Evolutionary conservation across 1,284 basidiomycete genomes (phyloP).

Genomic region (Cerioporus squamosus): DNA sequence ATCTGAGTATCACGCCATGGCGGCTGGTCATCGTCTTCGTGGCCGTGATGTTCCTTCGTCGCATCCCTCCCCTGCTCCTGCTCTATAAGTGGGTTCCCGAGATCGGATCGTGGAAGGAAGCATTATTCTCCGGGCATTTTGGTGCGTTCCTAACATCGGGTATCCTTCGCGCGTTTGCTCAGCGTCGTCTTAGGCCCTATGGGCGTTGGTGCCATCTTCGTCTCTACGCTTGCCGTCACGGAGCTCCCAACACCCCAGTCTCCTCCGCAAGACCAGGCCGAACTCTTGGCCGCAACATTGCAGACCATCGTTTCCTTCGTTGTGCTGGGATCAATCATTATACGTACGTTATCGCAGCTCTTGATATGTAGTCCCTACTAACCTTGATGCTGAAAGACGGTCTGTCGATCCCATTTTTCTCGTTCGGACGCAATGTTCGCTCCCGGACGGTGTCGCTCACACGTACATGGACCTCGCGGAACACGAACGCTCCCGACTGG

Average conservation of each 20-base stretch:
- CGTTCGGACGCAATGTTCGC: slow-evolving; percentile 67
- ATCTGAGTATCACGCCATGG: slow-evolving; percentile 74
- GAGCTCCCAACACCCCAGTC: slow-evolving; percentile 65
- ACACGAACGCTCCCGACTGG: slow-evolving; percentile 52
- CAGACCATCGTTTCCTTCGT: slow-evolving; percentile 86
- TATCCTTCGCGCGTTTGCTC: neutral
- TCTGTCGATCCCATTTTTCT: slow-evolving; percentile 88
- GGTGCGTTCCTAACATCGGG: slow-evolving; percentile 44
- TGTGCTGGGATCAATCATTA: slow-evolving; percentile 82
- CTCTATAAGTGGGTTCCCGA: slow-evolving; percentile 87
- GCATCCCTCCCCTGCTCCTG: slow-evolving; percentile 76
- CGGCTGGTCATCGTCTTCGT: slow-evolving; percentile 73
- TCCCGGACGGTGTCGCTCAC: slow-evolving; percentile 52
- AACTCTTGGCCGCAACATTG: slow-evolving; percentile 72
- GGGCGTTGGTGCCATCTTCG: slow-evolving; percentile 87
- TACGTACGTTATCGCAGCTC: slow-evolving; percentile 54
- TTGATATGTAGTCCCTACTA: no score
- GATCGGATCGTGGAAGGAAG: slow-evolving; percentile 78
- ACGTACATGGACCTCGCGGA: slow-evolving; percentile 34
- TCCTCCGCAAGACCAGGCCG: slow-evolving; percentile 68
- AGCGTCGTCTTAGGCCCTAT: slow-evolving; percentile 54
- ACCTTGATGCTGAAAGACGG: slow-evolving; percentile 57
- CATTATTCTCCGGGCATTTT: slow-evolving; percentile 90
- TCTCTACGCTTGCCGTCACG: slow-evolving; percentile 76
- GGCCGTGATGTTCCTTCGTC: slow-evolving; percentile 71